Evolutionary conservation across 345 rosid species (phyloP).

Genomic region (Aquilaria sinensis): DNA sequence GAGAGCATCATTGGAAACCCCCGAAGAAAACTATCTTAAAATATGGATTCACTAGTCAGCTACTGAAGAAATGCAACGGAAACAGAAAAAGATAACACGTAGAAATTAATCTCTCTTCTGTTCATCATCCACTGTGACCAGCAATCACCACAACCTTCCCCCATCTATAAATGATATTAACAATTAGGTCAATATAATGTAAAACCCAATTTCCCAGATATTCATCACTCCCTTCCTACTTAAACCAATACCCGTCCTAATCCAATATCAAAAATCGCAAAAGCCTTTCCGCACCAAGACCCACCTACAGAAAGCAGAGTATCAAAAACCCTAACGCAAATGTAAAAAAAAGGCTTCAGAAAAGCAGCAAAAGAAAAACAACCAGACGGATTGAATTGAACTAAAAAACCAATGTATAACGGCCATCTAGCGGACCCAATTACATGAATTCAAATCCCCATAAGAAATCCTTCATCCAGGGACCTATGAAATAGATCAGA

Average conservation of each 20-base stretch:
- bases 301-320: slow-evolving; percentile 7
- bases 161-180: too few species aligned
- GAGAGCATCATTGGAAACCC: not conserved
- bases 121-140: too few species aligned
- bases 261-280: too few species aligned
- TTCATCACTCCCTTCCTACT: too few species aligned
- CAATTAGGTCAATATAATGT: too few species aligned
- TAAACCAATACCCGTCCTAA: too few species aligned
- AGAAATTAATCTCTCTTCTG: too few species aligned
- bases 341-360: slow-evolving; percentile 1
- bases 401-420: slow-evolving; percentile 10
- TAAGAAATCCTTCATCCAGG: slow-evolving; percentile 14
- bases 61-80: too few species aligned
- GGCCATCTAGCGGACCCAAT: slow-evolving; percentile 12
- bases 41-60: too few species aligned
- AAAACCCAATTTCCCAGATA: too few species aligned
- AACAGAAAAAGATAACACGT: too few species aligned
- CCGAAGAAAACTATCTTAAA: slow-evolving; percentile 2
- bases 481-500: slow-evolving; percentile 24
- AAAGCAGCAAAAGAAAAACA: slow-evolving; percentile 6
- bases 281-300: slow-evolving; percentile 7
- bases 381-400: slow-evolving; percentile 11
- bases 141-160: too few species aligned
- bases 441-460: slow-evolving; percentile 18
- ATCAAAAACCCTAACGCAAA: slow-evolving; percentile 27